These are phyloP conservation scores for Coemansia sp. DNA, from an alignment of 192 early-diverging fungal species.

Conservation along the genomic window DNA sequence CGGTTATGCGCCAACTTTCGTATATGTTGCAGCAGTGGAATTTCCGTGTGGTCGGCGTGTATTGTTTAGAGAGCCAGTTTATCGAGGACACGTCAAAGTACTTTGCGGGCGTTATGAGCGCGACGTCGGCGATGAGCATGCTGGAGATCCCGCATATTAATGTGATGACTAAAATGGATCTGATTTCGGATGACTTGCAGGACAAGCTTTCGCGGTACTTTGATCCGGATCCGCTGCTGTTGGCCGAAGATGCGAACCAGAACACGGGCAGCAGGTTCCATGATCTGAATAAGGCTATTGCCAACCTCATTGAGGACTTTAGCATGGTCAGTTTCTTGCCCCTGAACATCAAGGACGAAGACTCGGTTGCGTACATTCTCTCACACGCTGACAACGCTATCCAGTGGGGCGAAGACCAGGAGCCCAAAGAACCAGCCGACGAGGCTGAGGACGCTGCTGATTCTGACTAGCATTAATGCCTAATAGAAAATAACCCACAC, in stretches of 20 bases:
- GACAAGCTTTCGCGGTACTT: slow-evolving; percentile 77
- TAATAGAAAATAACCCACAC: no score
- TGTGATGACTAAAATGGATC: slow-evolving; percentile 97
- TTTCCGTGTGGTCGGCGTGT: slow-evolving; percentile 90
- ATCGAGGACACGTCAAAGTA: slow-evolving; percentile 95
- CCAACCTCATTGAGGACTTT: slow-evolving; percentile 90
- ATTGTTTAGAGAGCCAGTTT: slow-evolving; percentile 92
- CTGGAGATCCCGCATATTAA: slow-evolving; percentile 98
- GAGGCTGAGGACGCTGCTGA: slow-evolving; percentile 17
- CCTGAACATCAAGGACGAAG: slow-evolving; percentile 91
- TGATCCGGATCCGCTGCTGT: slow-evolving; percentile 83
- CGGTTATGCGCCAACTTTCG: slow-evolving; percentile 86
- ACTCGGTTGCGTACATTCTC: slow-evolving; percentile 82
- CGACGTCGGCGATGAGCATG: slow-evolving; percentile 94
- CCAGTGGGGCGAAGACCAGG: slow-evolving; percentile 96
- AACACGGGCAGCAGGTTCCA: slow-evolving; percentile 75
- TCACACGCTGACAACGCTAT: slow-evolving; percentile 91
- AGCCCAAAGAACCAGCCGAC: slow-evolving; percentile 78
- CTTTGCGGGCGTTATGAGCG: slow-evolving; percentile 94
- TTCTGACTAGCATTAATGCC: no score
- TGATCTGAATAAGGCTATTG: slow-evolving; percentile 84
- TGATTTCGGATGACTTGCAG: slow-evolving; percentile 65
- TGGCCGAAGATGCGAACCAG: slow-evolving; percentile 79
- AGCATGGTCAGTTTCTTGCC: slow-evolving; percentile 97
- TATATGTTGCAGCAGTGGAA: slow-evolving; percentile 65